phyloP scores from a whole-genome alignment of 169 alveolate genomes.

The Pseudocohnilembus persalinus region DNA sequence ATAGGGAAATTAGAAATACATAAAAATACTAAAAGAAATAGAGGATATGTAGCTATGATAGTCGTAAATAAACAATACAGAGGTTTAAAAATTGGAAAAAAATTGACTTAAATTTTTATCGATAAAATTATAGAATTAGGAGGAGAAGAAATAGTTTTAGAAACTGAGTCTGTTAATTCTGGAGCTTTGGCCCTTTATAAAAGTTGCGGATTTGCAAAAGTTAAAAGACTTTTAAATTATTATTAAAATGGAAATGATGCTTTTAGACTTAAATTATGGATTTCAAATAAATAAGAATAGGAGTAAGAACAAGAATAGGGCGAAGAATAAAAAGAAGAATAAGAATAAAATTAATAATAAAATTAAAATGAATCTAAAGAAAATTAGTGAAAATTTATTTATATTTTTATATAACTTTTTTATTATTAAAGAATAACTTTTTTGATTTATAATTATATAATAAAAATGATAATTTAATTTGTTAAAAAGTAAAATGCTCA shows the following conservation, averaged over 20 bases:
- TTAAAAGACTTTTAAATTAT: conserved; percentile 76
- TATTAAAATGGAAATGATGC: conserved; percentile 89
- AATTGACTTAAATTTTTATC: conserved; percentile 64
- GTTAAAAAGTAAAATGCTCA: too few species aligned
- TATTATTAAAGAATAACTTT: too few species aligned
- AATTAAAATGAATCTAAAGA: too few species aligned
- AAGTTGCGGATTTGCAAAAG: conserved; percentile 83
- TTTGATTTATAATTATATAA: too few species aligned
- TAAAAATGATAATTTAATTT: too few species aligned
- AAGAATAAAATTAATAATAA: too few species aligned
- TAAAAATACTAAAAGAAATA: conserved; percentile 35
- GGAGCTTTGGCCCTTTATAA: conserved; percentile 81
- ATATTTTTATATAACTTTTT: too few species aligned
- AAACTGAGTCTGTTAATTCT: conserved; percentile 82
- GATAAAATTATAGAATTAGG: conserved; percentile 57
- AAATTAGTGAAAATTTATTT: too few species aligned
- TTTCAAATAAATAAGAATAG: background rate
- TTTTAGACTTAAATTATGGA: conserved; percentile 76
- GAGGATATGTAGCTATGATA: conserved; percentile 88
- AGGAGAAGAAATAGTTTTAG: conserved; percentile 80
- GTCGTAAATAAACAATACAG: conserved; percentile 82
- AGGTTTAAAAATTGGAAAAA: conserved; percentile 77
- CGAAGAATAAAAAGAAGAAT: background rate
- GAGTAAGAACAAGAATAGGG: background rate
- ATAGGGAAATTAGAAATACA: conserved; percentile 68